phyloP scores from a whole-genome alignment of 2,329 filamentous ascomycete species.

The Parasarocladium wereldwijsianum region DNA sequence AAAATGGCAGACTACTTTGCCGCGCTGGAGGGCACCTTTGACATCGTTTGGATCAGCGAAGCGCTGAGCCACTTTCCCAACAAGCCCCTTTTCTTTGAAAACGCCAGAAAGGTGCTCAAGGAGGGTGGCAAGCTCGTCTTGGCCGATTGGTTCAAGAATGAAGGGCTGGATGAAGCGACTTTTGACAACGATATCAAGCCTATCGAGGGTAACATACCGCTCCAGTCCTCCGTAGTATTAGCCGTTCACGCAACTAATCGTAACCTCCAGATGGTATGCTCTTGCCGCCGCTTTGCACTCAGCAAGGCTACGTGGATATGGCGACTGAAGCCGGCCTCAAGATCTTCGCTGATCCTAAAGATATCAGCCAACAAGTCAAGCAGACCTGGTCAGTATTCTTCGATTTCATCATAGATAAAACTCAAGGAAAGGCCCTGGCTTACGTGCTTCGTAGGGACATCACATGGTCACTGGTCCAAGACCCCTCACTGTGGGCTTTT shows the following conservation, averaged over 20 bases:
- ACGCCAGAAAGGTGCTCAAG: slow-evolving; percentile 31
- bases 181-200: slow-evolving; percentile 39
- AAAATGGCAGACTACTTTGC: slow-evolving; percentile 40
- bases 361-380: slow-evolving; percentile 42
- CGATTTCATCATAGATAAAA: too few species aligned
- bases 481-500: slow-evolving; percentile 45
- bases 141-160: slow-evolving; percentile 47
- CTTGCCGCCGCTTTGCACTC: slow-evolving; percentile 39
- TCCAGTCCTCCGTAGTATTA: too few species aligned
- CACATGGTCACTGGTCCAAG: slow-evolving; percentile 45
- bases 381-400: slow-evolving; percentile 38
- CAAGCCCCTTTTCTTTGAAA: slow-evolving; percentile 42
- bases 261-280: slow-evolving; percentile 47
- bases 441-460: slow-evolving; percentile 45
- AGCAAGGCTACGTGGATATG: slow-evolving; percentile 34
- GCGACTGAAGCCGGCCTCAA: slow-evolving; percentile 33
- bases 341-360: slow-evolving; percentile 30
- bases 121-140: slow-evolving; percentile 36
- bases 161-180: slow-evolving; percentile 25
- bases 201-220: slow-evolving; percentile 31
- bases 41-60: slow-evolving; percentile 47
- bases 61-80: slow-evolving; percentile 45
- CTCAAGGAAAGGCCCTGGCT: too few species aligned
- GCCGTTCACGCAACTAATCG: too few species aligned
- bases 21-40: slow-evolving; percentile 25